phyloP scores from a whole-genome alignment of 179 eudicot genomes.

The Corrigiola litoralis region DNA sequence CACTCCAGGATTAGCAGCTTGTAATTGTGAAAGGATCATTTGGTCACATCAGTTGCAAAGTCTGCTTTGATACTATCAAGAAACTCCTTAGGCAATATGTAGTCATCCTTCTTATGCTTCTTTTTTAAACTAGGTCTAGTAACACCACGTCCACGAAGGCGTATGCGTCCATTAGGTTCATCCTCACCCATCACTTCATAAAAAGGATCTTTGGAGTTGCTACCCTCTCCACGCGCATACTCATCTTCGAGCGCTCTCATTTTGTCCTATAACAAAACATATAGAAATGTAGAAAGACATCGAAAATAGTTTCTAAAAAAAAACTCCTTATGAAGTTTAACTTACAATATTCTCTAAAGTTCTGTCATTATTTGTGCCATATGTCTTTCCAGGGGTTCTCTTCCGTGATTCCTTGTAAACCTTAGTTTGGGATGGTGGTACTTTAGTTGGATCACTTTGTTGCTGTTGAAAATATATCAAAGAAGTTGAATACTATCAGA shows the following conservation, averaged over 20 bases:
- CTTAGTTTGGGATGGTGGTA: neutral
- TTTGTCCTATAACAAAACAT: too few relatives aligned
- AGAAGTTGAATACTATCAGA: neutral
- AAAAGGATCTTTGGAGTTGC: neutral
- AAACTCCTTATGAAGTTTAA: too few relatives aligned
- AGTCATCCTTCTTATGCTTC: too few relatives aligned
- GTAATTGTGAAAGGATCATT: neutral
- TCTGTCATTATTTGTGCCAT: neutral
- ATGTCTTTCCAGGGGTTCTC: neutral
- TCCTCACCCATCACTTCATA: neutral
- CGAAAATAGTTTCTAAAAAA: too few relatives aligned
- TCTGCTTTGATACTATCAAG: too few relatives aligned
- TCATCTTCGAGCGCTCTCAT: neutral
- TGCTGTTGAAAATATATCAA: neutral
- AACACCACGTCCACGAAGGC: neutral
- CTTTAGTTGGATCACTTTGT: neutral
- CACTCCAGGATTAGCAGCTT: neutral
- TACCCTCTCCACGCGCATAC: neutral
- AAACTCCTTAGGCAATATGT: too few relatives aligned
- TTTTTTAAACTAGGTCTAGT: too few relatives aligned
- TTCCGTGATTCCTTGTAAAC: neutral
- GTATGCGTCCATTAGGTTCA: neutral
- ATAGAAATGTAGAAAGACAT: too few relatives aligned
- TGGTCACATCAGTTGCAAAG: neutral
- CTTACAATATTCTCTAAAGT: neutral